Base-by-base conservation (phyloP, 139 green algal species). In the Chlorella sp. region DNA sequence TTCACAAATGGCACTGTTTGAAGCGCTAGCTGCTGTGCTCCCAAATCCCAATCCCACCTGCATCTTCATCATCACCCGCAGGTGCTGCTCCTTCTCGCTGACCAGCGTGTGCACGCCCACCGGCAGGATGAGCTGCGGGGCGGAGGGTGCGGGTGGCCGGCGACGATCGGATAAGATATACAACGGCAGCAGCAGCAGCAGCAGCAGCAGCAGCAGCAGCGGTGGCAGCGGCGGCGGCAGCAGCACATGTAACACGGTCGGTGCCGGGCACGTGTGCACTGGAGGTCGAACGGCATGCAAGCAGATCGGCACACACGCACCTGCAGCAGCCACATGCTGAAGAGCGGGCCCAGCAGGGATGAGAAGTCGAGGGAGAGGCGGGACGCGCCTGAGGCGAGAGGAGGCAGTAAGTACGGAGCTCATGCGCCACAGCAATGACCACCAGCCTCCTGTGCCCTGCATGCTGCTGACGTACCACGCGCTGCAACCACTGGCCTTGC, bases 51-150 rank as follows among this genome's bases (percentile, higher is more conserved):
- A n/a, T 20, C 41, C 6, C 71, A 71, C 81, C 74, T 98, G 96
- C 87, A 98, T 96, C 56, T 84, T 80, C 95, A 96, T 95, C 84
- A 98, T 97, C n/a, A 92, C 86, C 41, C 91, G 84, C 67, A 96
- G 87, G 34, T 93, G 83, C 39, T 88, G 67, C 84, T 94, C 82
- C 67, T 96, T 94, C 87, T 98, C 95, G n/a, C 85, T 73, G 23
- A 94, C 90, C 70, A 94, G 63, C 18, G 47, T 34, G 74, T 94
- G 69, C 26, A 94, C 87, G 51, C 85, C 68, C 15, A 91, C 56
- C 28, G 86, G 85, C 36, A 91, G 87, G 47, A 91, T 81, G 39
- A 87, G 17, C 70, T 90, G 80, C 56, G 86, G 39, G 51, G 51
- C 7, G 65, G 32, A 9, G 51, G 71, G n/a, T 18, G 23, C 15